A percentile compares a stretch with the other conserved stretches of the same genome.
Evolutionary conservation across 2,329 filamentous ascomycete genomes (phyloP).

Genomic region (Elsinoe australis): DNA sequence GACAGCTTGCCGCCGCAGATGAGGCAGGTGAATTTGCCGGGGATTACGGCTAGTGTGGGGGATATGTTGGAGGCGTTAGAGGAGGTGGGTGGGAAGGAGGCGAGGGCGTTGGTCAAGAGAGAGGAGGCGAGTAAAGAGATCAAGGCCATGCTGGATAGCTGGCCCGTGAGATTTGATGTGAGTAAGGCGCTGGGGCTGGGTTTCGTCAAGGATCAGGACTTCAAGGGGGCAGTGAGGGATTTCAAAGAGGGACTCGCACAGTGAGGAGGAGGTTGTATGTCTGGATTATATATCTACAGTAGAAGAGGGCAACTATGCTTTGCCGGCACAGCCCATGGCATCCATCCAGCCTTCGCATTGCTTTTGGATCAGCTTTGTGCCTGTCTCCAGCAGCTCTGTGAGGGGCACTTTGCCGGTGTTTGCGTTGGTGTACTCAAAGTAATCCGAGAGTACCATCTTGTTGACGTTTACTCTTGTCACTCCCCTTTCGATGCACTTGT

Average conservation of each 20-base stretch:
- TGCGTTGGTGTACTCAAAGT: conserved; percentile 39
- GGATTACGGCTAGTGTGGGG: conserved; percentile 47
- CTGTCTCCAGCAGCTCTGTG: conserved; percentile 49
- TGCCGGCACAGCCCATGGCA: conserved; percentile 36
- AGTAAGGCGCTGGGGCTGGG: conserved; percentile 50
- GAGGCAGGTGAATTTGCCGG: conserved; percentile 49
- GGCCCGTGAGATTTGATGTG: conserved; percentile 50
- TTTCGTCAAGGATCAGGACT: conserved; percentile 42
- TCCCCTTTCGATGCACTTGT: conserved; percentile 47
- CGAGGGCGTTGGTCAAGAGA: conserved; percentile 42
- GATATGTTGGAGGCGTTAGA: conserved; percentile 51
- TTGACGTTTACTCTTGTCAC: conserved; percentile 54
- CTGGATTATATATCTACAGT: neutral
- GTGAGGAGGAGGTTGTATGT: conserved; percentile 11
- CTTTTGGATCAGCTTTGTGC: conserved; percentile 48
- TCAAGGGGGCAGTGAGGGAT: conserved; percentile 41
- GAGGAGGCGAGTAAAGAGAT: conserved; percentile 46
- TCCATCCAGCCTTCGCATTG: conserved; percentile 52
- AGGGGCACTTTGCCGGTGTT: conserved; percentile 46
- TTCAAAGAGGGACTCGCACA: conserved; percentile 32
- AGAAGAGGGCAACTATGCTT: conserved; percentile 22
- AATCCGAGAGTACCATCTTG: conserved; percentile 49
- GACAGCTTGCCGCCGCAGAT: conserved; percentile 44
- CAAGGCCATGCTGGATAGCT: conserved; percentile 48
- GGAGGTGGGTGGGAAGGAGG: conserved; percentile 48